These are phyloP conservation scores for Solanum lycopersicoides DNA, from an alignment of 257 asterid species.

Conservation along the genomic window DNA sequence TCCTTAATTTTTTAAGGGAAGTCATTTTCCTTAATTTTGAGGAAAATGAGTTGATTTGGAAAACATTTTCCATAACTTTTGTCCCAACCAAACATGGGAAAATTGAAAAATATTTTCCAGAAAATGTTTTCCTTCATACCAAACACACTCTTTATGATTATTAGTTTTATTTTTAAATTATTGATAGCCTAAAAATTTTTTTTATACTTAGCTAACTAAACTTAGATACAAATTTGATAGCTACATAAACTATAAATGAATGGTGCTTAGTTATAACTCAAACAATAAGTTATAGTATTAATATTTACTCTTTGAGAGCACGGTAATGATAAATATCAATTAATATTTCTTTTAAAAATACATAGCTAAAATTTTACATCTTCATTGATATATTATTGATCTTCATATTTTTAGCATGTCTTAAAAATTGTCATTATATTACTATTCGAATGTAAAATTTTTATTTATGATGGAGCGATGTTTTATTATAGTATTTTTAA, in stretches of 20 bases:
- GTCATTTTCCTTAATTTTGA: too few relatives aligned
- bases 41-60: too few relatives aligned
- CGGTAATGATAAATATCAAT: neutral
- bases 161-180: too few relatives aligned
- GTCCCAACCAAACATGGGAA: too few relatives aligned
- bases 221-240: fast-evolving
- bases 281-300: neutral
- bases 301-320: neutral
- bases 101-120: too few relatives aligned
- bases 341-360: neutral
- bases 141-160: too few relatives aligned
- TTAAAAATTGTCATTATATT: neutral
- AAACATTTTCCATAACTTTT: too few relatives aligned
- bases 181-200: too few relatives aligned
- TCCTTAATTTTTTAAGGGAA: too few relatives aligned
- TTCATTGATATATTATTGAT: neutral
- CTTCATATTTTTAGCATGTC: neutral
- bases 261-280: neutral
- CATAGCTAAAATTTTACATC: neutral
- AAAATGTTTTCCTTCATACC: too few relatives aligned
- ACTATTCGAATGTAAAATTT: neutral
- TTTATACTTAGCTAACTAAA: too few relatives aligned
- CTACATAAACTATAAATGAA: neutral
- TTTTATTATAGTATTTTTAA: neutral
- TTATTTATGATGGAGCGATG: neutral